Evolutionary conservation across 164 flowering plant species (phyloP).

Genomic region (Pachysandra terminalis): DNA sequence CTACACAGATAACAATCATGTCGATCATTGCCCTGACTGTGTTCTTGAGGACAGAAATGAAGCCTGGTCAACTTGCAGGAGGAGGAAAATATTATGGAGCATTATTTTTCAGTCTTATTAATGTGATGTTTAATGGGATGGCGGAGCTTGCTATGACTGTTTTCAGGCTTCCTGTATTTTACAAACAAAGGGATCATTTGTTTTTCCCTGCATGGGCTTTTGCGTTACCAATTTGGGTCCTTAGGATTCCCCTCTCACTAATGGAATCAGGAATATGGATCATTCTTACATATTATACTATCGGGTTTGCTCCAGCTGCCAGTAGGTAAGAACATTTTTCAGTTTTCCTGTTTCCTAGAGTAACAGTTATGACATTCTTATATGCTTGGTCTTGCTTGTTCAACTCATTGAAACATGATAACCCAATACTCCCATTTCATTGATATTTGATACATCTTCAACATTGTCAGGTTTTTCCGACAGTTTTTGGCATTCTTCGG

Average conservation of each 20-base stretch:
- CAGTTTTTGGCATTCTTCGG: conserved; percentile 47
- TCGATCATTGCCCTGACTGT: conserved; percentile 45
- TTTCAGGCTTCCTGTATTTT: conserved; percentile 57
- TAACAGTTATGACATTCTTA: background rate
- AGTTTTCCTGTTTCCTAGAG: background rate
- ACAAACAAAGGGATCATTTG: conserved; percentile 53
- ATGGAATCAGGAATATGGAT: conserved; percentile 57
- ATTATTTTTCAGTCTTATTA: conserved; percentile 49
- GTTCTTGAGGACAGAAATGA: conserved; percentile 53
- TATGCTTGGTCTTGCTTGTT: background rate
- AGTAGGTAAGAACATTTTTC: conserved; percentile 31
- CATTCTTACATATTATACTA: conserved; percentile 45
- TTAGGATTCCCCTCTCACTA: conserved; percentile 50
- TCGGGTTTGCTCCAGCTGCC: conserved; percentile 54
- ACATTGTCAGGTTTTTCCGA: conserved; percentile 37
- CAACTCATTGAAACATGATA: background rate
- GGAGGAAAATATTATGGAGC: conserved; percentile 58
- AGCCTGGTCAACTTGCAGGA: conserved; percentile 29
- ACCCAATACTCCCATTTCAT: conserved; percentile 5
- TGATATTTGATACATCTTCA: conserved; percentile 3
- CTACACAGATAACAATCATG: conserved; percentile 55
- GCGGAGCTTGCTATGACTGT: conserved; percentile 63
- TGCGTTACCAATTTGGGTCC: conserved; percentile 56
- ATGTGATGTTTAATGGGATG: conserved; percentile 65
- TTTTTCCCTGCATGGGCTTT: conserved; percentile 71